Base-by-base conservation (phyloP, 148 eudicot species). In the Chenopodium album region DNA sequence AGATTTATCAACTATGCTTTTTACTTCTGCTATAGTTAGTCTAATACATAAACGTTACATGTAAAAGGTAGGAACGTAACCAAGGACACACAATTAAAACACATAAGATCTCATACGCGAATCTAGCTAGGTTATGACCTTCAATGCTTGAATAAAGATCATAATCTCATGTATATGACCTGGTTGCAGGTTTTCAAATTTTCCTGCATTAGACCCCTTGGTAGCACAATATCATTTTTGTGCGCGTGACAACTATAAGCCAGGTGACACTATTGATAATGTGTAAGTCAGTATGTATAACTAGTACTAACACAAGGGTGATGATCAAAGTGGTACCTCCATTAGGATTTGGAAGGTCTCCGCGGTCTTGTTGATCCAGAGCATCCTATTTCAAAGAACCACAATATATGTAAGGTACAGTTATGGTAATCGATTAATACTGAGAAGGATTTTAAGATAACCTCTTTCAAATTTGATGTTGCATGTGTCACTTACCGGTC, bases 341-440 rank as follows among this genome's bases (percentile, higher is more conserved):
- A 63, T 81, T 88, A 67, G 97, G 96, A 85, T 86, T 88, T 32
- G 98, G 98, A 80, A 95, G 95, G 75, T 90, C 94, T 47, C 92
- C 94, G 71, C 88, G 91, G 75, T 92, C 90, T 6, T 91, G 92
- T 73, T 90, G 89, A 73, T 81, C 82, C 50, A 70, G 59, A 1
- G 84, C 88, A 81, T 95, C 97, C 98, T 95, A 78, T 78, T 4
- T 62, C 0, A 68, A 75, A 19, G 10, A 34, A 68, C 28, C 2
- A 47, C 62, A 56, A 56, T 22, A 62, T 12, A 62, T 60, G 4
- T 60, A 17, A 17, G 22, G 26, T 62, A 62, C 26, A 20, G 9
- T 22, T 22, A 62, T 54, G 20, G 6, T 16, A 54, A 54, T 54
- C 16, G 16, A 16, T 1, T 54, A 54, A 16, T 13, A 54, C 59